Conservation (phyloP, 1,139 yeast genomes). For the Yamadazyma sp. region DNA sequence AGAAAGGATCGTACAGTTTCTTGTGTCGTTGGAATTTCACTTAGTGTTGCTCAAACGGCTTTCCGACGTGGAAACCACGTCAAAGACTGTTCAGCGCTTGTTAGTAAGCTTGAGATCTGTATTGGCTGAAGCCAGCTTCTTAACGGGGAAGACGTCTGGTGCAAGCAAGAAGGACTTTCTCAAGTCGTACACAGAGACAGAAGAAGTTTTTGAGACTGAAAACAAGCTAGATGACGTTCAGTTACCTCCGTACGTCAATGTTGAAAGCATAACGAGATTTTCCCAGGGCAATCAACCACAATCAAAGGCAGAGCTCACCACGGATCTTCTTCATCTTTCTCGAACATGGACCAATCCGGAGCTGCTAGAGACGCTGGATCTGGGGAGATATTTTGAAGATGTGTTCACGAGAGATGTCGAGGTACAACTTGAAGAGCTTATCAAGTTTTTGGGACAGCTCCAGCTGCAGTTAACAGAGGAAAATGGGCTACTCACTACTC, state of each 20-base stretch:
- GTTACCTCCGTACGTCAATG: conserved; percentile 42
- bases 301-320: conserved; percentile 14
- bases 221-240: conserved; percentile 38
- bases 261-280: conserved; percentile 25
- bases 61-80: neutral
- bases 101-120: conserved; percentile 5
- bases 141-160: neutral
- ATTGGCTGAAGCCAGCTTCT: conserved; percentile 6
- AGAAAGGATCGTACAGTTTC: conserved; percentile 29
- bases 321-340: conserved; percentile 21
- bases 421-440: conserved; percentile 13
- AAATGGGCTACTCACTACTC: neutral
- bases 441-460: conserved; percentile 15
- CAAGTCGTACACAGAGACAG: conserved; percentile 11
- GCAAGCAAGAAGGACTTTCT: conserved; percentile 8
- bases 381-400: conserved; percentile 13
- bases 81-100: conserved; percentile 2
- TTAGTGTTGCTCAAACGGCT: conserved; percentile 21
- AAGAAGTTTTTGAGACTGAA: conserved; percentile 13
- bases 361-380: neutral
- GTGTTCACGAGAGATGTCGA: conserved; percentile 18
- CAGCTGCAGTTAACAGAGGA: conserved; percentile 3
- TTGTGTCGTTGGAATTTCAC: conserved; percentile 33
- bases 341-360: conserved; percentile 14
- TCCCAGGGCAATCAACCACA: conserved; percentile 1